phyloP scores from a whole-genome alignment of 2,329 filamentous ascomycete species.

The Fusarium clavum region DNA sequence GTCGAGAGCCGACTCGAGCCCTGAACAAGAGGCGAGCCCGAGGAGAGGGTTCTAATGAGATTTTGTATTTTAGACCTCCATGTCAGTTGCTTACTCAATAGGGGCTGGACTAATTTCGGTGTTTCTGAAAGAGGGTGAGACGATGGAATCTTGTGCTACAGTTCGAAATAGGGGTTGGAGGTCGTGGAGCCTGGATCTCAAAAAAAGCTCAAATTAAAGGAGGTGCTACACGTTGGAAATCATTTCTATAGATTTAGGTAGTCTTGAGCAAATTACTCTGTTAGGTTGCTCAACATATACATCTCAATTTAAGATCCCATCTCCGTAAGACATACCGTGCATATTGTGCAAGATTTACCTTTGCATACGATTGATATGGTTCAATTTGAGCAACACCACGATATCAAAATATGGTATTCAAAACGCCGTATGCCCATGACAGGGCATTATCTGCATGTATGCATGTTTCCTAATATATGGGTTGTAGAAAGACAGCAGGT shows the following conservation, averaged over 20 bases:
- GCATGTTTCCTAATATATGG: not conserved
- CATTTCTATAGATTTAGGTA: not conserved
- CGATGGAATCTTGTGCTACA: slow-evolving; percentile 23
- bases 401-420: not conserved
- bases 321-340: not conserved
- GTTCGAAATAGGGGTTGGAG: not conserved
- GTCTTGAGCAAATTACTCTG: not conserved
- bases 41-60: not conserved
- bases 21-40: not conserved
- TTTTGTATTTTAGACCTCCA: not conserved
- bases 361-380: not conserved
- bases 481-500: not conserved
- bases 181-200: not conserved
- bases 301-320: not conserved
- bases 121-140: slow-evolving; percentile 17
- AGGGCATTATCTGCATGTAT: not conserved
- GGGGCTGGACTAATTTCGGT: slow-evolving; percentile 21
- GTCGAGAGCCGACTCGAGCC: slow-evolving; percentile 3
- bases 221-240: not conserved
- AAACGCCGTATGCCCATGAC: not conserved
- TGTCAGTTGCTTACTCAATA: not conserved
- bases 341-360: not conserved
- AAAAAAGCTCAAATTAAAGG: not conserved
- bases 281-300: not conserved
- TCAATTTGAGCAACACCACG: not conserved